Evolutionary conservation across 108 stramenopile genomes (phyloP).

Genomic region (Cyclotella baltica): DNA sequence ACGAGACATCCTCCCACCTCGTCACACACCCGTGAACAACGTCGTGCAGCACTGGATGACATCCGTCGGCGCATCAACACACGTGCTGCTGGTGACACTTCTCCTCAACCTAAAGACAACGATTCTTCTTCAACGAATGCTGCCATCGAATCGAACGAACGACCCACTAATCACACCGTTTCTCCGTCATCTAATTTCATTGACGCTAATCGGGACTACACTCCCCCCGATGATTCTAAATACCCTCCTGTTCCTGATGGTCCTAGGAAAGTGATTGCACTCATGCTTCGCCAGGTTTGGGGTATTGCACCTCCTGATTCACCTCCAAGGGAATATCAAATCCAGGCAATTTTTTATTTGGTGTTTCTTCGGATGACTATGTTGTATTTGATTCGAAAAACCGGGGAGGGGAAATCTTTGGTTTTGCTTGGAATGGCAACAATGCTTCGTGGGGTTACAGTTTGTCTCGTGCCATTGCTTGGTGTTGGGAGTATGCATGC

Average conservation of each 20-base stretch:
- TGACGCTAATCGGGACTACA: too few relatives aligned
- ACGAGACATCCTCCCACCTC: too few relatives aligned
- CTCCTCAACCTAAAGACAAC: too few relatives aligned
- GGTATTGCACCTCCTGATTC: background rate
- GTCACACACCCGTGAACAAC: too few relatives aligned
- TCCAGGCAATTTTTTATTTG: background rate
- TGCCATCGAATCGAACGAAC: too few relatives aligned
- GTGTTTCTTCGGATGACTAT: background rate
- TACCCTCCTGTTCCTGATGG: background rate
- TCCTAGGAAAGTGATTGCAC: background rate
- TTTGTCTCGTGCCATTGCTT: constrained; percentile 7
- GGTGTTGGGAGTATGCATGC: constrained; percentile 16
- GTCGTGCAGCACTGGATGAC: too few relatives aligned
- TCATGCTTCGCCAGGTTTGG: background rate
- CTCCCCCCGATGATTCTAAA: background rate
- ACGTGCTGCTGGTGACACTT: too few relatives aligned
- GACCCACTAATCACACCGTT: too few relatives aligned
- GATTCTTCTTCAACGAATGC: too few relatives aligned
- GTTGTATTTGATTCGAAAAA: constrained; percentile 24
- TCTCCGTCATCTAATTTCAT: too few relatives aligned
- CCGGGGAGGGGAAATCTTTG: constrained; percentile 24
- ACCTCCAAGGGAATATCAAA: background rate
- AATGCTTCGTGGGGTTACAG: constrained; percentile 13
- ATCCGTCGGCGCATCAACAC: too few relatives aligned
- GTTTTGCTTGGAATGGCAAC: constrained; percentile 15